phyloP scores from a whole-genome alignment of 176 grass and related monocot genomes.

The Musa beccarii region DNA sequence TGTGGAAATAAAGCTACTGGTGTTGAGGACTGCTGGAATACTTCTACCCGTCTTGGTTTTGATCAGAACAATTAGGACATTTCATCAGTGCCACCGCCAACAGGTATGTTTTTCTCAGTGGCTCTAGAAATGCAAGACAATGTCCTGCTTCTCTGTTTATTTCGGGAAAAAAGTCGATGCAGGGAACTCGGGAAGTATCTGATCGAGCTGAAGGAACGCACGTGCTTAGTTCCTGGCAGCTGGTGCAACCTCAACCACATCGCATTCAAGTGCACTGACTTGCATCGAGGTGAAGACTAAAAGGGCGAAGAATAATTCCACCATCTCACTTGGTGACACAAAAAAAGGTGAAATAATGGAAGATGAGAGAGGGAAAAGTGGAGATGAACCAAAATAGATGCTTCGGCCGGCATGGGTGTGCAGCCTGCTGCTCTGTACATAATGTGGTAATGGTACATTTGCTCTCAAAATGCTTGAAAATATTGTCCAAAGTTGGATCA shows the following conservation, averaged over 20 bases:
- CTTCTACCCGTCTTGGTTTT: constrained; percentile 49
- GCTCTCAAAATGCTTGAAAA: background rate
- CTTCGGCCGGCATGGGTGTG: background rate
- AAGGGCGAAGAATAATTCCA: background rate
- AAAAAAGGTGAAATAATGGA: background rate
- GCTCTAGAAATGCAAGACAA: background rate
- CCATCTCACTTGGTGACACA: background rate
- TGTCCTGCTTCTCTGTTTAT: background rate
- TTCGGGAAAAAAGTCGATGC: background rate
- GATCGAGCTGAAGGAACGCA: background rate
- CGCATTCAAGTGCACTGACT: background rate
- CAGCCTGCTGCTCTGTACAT: background rate
- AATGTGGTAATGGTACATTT: background rate
- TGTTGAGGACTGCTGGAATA: constrained; percentile 50
- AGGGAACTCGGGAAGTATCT: background rate
- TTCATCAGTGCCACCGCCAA: constrained; percentile 29
- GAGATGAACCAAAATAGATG: background rate
- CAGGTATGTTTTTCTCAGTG: background rate
- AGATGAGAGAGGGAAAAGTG: background rate
- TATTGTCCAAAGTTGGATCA: no score
- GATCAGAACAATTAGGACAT: constrained; percentile 23
- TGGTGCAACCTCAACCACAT: background rate
- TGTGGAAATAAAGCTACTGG: constrained; percentile 27
- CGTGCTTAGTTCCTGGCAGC: background rate
- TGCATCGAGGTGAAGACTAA: background rate